These are phyloP conservation scores for Glarea lozoyensis DNA, from an alignment of 495 filamentous ascomycete species.

Conservation along the genomic window DNA sequence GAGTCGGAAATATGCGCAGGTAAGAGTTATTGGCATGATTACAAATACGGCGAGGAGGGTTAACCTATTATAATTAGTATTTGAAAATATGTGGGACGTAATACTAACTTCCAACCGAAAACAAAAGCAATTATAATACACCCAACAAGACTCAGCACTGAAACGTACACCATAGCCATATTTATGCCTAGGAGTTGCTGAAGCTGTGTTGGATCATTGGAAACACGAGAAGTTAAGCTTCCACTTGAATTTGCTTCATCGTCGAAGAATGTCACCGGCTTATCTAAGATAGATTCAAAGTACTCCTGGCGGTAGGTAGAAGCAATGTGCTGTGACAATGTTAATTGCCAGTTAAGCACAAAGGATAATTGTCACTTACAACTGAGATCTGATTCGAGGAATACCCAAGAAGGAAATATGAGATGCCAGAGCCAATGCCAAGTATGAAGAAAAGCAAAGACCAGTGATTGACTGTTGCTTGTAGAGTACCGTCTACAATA, in stretches of 20 bases:
- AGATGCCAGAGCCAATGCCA: conserved; percentile 37
- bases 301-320: conserved; percentile 45
- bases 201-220: conserved; percentile 49
- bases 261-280: conserved; percentile 59
- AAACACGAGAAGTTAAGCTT: conserved; percentile 48
- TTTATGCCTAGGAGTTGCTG: conserved; percentile 54
- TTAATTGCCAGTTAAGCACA: neutral
- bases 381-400: conserved; percentile 42
- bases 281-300: conserved; percentile 44
- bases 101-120: conserved; percentile 51
- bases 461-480: conserved; percentile 45
- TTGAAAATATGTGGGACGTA: neutral
- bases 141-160: conserved; percentile 37
- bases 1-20: conserved; percentile 41
- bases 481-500: conserved; percentile 27
- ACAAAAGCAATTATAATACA: conserved; percentile 41
- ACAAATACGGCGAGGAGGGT: conserved; percentile 34
- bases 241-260: conserved; percentile 51
- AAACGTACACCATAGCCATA: conserved; percentile 38
- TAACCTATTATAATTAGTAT: neutral
- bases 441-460: conserved; percentile 57
- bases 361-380: conserved; percentile 21
- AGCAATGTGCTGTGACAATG: conserved; percentile 6
- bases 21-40: conserved; percentile 39
- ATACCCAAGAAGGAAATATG: conserved; percentile 45